Percentiles rank a stretch among this genome's conserved stretches.
phyloP scores from a whole-genome alignment of 73 alveolate genomes.

The Diophrys sp. region DNA sequence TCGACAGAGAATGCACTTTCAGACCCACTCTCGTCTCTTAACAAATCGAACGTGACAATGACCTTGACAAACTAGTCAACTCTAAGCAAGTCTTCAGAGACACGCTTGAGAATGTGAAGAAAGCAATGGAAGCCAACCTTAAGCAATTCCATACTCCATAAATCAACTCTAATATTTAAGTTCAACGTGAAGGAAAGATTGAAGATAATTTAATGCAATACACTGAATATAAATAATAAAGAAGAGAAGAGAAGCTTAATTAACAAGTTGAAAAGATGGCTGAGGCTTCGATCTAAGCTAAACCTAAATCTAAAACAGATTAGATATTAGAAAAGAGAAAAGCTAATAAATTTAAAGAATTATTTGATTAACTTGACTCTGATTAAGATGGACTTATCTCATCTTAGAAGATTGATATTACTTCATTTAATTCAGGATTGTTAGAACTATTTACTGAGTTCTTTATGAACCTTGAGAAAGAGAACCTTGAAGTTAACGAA shows the following conservation, averaged over 20 bases:
- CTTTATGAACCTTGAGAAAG: neutral
- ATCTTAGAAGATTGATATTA: conserved; percentile 6
- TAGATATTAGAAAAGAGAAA: neutral
- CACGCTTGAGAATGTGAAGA: neutral
- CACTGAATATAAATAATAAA: too few relatives aligned
- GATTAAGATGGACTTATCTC: conserved; percentile 4
- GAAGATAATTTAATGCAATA: neutral
- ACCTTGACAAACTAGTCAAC: neutral
- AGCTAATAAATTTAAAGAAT: neutral
- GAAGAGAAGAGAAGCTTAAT: neutral
- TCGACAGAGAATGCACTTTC: neutral
- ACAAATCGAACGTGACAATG: neutral
- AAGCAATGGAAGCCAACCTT: neutral
- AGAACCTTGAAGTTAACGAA: neutral
- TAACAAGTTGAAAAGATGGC: too few relatives aligned
- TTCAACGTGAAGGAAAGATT: neutral
- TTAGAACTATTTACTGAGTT: neutral
- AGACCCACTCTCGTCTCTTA: neutral
- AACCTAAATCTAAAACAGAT: neutral
- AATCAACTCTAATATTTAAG: neutral
- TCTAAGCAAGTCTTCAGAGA: neutral
- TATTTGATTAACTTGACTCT: neutral
- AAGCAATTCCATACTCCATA: neutral
- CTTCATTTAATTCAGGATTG: neutral
- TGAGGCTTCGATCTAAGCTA: too few relatives aligned